phyloP scores from a whole-genome alignment of 208 protist genomes.

The Leishmania tarentolae region DNA sequence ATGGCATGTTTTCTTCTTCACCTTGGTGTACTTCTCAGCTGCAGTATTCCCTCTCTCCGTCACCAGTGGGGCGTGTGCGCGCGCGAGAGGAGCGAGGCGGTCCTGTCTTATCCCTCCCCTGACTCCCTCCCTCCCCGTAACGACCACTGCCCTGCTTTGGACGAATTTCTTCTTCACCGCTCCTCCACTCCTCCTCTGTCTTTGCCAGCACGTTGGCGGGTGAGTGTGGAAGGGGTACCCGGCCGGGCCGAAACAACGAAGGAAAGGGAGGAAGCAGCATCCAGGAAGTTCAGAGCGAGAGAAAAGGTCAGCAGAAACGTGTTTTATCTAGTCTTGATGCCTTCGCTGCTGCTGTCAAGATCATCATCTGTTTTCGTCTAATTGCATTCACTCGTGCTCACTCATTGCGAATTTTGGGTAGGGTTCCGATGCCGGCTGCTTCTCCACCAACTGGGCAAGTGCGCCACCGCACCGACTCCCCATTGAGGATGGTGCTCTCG shows the following conservation, averaged over 20 bases:
- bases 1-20: not conserved
- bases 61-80: not conserved
- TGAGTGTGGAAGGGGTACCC: not conserved
- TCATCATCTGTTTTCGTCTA: no score
- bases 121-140: not conserved
- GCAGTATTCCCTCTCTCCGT: constrained; percentile 10
- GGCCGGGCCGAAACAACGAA: not conserved
- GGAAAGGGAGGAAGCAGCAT: not conserved
- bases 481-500: constrained; percentile 21
- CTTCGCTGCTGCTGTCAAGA: no score
- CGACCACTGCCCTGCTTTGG: not conserved
- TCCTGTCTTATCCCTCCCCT: not conserved
- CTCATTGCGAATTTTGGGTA: not conserved
- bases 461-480: constrained; percentile 4
- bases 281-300: no score
- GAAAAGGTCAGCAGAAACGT: not conserved
- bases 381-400: no score
- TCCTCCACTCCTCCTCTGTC: not conserved
- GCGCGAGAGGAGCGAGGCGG: not conserved
- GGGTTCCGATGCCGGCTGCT: constrained; percentile 1
- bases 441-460: not conserved
- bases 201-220: not conserved
- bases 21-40: not conserved
- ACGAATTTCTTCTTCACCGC: not conserved
- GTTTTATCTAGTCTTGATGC: not conserved